phyloP scores from a whole-genome alignment of 768 basidiomycete species.

The Pleurotus eryngii region DNA sequence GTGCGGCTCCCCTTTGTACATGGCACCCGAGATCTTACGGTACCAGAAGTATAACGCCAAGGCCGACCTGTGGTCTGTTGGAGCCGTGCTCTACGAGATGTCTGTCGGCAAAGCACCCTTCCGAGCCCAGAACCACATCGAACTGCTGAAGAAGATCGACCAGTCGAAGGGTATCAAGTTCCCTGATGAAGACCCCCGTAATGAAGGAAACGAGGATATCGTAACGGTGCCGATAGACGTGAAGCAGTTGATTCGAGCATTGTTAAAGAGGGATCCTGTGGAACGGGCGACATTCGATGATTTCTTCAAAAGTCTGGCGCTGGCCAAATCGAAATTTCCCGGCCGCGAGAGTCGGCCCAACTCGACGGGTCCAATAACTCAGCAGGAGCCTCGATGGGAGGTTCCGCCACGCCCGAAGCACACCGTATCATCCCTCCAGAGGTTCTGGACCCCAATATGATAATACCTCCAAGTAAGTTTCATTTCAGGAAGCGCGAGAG shows the following conservation, averaged over 20 bases:
- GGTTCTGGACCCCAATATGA: conserved; percentile 73
- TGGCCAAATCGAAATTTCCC: conserved; percentile 74
- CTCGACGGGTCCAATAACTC: not conserved
- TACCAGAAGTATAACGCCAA: conserved; percentile 98
- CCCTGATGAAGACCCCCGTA: conserved; percentile 82
- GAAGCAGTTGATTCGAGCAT: conserved; percentile 80
- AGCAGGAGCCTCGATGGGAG: conserved; percentile 25
- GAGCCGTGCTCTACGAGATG: conserved; percentile 96
- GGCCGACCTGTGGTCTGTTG: conserved; percentile 97
- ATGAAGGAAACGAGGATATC: conserved; percentile 47
- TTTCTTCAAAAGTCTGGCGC: conserved; percentile 81
- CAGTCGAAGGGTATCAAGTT: conserved; percentile 89
- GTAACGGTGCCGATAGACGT: conserved; percentile 71
- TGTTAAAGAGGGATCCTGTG: conserved; percentile 79
- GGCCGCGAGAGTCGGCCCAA: conserved; percentile 35
- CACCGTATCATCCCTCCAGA: conserved; percentile 76
- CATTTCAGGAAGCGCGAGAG: conserved; percentile 50
- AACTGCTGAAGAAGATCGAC: conserved; percentile 91
- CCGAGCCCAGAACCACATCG: conserved; percentile 94
- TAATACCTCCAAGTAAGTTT: conserved; percentile 82
- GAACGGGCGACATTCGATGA: conserved; percentile 89
- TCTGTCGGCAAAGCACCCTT: conserved; percentile 90
- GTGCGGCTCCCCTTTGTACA: conserved; percentile 99
- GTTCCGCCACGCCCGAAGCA: conserved; percentile 60
- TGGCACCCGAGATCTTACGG: conserved; percentile 97